Conservation (phyloP, 805 yeast genomes). For the Kluyveromyces siamensis region DNA sequence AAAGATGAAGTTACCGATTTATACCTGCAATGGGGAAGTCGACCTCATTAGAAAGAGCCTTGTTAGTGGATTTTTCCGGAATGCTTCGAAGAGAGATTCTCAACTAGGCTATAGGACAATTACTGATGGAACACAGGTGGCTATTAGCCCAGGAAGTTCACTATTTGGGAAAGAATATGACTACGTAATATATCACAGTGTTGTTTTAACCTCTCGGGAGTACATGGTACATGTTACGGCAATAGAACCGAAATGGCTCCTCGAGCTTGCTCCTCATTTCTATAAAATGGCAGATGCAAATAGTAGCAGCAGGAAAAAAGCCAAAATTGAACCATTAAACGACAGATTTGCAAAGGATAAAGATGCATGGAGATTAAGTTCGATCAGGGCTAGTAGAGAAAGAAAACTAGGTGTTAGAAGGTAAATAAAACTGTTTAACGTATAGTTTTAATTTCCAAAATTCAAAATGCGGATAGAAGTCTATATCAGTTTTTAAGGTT, state of each 20-base stretch:
- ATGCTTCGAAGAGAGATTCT: slow-evolving; percentile 56
- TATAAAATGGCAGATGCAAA: slow-evolving; percentile 54
- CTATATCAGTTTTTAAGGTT: too few species aligned
- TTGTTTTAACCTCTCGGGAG: slow-evolving; percentile 76
- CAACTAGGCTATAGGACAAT: slow-evolving; percentile 69
- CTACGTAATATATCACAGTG: slow-evolving; percentile 73
- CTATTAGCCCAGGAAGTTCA: slow-evolving; percentile 81
- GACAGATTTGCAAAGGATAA: slow-evolving; percentile 51
- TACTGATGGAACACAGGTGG: slow-evolving; percentile 65
- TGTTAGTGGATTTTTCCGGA: slow-evolving; percentile 60
- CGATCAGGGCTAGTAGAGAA: slow-evolving; percentile 27
- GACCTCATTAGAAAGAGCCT: slow-evolving; percentile 52
- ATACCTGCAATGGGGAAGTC: slow-evolving; percentile 46
- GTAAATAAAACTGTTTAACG: slow-evolving; percentile 1
- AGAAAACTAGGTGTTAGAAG: slow-evolving; percentile 23
- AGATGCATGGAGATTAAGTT: slow-evolving; percentile 70
- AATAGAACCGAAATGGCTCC: slow-evolving; percentile 77
- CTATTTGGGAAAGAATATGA: slow-evolving; percentile 56
- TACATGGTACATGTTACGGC: slow-evolving; percentile 83
- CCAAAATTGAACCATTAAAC: slow-evolving; percentile 66
- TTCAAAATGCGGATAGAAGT: too few species aligned
- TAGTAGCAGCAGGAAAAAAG: slow-evolving; percentile 45
- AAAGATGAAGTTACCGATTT: slow-evolving; percentile 35
- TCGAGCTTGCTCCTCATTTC: slow-evolving; percentile 60
- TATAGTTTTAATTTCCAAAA: too few species aligned